Conservation (phyloP, 768 basidiomycete species). For the Cyclocybe cylindracea region DNA sequence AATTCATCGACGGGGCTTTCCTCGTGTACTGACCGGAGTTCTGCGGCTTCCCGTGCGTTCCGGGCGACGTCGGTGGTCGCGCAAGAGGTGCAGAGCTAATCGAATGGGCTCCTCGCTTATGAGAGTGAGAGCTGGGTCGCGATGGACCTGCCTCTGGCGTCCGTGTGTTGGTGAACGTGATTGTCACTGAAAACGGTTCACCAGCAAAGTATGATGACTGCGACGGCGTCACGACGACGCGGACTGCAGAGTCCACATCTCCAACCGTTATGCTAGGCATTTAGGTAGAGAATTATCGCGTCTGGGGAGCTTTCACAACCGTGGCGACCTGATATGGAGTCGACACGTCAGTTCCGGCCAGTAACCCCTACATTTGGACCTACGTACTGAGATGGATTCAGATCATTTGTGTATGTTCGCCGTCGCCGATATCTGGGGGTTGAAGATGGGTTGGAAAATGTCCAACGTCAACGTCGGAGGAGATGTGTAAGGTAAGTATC, state of each 20-base stretch:
- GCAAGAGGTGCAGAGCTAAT: conserved; percentile 83
- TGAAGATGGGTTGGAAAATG: too few relatives aligned
- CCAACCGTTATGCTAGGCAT: conserved; percentile 25
- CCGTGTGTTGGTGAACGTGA: conserved; percentile 85
- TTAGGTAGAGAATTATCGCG: not conserved
- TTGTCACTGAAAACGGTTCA: conserved; percentile 76
- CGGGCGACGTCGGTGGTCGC: conserved; percentile 82
- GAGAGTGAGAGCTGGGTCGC: conserved; percentile 35
- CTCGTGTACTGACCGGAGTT: conserved; percentile 66
- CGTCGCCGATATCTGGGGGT: too few relatives aligned
- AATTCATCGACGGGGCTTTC: conserved; percentile 33
- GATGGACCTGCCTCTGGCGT: conserved; percentile 45
- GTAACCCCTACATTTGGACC: too few relatives aligned
- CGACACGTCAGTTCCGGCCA: too few relatives aligned
- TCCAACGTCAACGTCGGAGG: too few relatives aligned
- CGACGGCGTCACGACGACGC: conserved; percentile 73
- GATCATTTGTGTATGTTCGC: too few relatives aligned
- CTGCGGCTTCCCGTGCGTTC: conserved; percentile 82
- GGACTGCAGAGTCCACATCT: conserved; percentile 51
- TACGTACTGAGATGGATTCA: too few relatives aligned
- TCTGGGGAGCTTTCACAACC: too few relatives aligned
- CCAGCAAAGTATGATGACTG: conserved; percentile 94
- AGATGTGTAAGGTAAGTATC: too few relatives aligned
- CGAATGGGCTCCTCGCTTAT: conserved; percentile 76
- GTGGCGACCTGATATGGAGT: too few relatives aligned